These are phyloP conservation scores for Cryoendolithus antarcticus DNA, from an alignment of 2,329 filamentous ascomycete genomes.

Conservation along the genomic window DNA sequence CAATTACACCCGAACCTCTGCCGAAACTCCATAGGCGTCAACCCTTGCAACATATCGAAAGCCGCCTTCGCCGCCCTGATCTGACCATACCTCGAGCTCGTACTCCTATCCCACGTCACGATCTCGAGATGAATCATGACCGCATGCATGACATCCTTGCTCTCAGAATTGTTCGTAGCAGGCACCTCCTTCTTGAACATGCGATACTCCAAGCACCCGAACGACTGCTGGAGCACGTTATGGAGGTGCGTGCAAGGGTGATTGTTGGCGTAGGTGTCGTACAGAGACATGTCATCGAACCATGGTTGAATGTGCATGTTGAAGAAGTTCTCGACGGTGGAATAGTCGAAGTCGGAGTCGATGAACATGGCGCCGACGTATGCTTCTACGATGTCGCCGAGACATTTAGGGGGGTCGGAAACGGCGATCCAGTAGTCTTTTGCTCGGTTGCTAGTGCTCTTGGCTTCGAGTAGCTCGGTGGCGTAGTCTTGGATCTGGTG, in stretches of 20 bases:
- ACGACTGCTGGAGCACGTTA: constrained; percentile 49
- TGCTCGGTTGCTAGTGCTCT: constrained; percentile 31
- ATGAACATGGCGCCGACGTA: constrained; percentile 86
- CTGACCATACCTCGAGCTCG: constrained; percentile 61
- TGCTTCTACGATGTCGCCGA: constrained; percentile 80
- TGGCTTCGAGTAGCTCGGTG: constrained; percentile 43
- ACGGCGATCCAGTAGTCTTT: constrained; percentile 59
- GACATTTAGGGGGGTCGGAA: constrained; percentile 58
- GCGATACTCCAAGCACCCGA: constrained; percentile 52
- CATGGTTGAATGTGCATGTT: constrained; percentile 58
- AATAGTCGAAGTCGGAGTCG: constrained; percentile 69
- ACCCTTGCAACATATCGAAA: constrained; percentile 36
- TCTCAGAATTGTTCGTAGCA: constrained; percentile 34
- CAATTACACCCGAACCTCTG: constrained; percentile 54
- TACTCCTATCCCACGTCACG: constrained; percentile 48
- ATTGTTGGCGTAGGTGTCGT: constrained; percentile 75
- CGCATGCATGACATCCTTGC: constrained; percentile 48
- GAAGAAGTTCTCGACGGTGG: constrained; percentile 65
- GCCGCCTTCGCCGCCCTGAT: constrained; percentile 51
- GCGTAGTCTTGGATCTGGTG: constrained; percentile 43
- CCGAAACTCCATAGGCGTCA: constrained; percentile 47
- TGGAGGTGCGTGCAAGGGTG: constrained; percentile 64
- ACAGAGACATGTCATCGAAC: constrained; percentile 76
- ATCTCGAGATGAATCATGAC: constrained; percentile 64
- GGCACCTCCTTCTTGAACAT: constrained; percentile 41